Percentiles rank a stretch among this genome's conserved stretches.
Conservation (phyloP, 805 yeast species). For the Torulaspora quercuum region DNA sequence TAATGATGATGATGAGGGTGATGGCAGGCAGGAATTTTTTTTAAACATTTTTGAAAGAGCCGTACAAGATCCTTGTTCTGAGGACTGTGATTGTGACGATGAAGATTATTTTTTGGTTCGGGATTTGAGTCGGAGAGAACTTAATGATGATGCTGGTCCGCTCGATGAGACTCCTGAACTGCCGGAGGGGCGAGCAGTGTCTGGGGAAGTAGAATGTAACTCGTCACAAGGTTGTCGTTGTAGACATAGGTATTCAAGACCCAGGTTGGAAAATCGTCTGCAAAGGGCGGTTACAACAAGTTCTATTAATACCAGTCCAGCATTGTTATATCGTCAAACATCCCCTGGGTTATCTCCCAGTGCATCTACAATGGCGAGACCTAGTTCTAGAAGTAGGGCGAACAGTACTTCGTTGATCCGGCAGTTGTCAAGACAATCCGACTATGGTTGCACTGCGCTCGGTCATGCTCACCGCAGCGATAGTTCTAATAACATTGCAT, state of each 20-base stretch:
- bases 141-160: conserved; percentile 19
- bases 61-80: conserved; percentile 29
- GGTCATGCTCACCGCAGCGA: background rate
- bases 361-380: conserved; percentile 2
- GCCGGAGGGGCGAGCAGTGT: conserved; percentile 2
- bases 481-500: background rate
- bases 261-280: no score
- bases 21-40: background rate
- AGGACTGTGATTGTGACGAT: conserved; percentile 28
- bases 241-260: no score
- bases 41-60: conserved; percentile 28
- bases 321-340: conserved; percentile 2
- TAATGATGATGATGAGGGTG: no score
- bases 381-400: conserved; percentile 5
- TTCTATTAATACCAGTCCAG: background rate
- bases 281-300: conserved; percentile 1
- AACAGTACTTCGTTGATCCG: conserved; percentile 9
- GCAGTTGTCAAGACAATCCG: conserved; percentile 5
- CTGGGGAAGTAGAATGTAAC: no score
- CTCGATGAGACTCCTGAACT: conserved; percentile 8
- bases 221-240: no score
- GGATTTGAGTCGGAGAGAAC: conserved; percentile 9
- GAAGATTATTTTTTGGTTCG: conserved; percentile 12
- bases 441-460: background rate
- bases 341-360: background rate